Evolutionary conservation across 441 rosid genomes (phyloP).

Genomic region (Corymbia citriodora): DNA sequence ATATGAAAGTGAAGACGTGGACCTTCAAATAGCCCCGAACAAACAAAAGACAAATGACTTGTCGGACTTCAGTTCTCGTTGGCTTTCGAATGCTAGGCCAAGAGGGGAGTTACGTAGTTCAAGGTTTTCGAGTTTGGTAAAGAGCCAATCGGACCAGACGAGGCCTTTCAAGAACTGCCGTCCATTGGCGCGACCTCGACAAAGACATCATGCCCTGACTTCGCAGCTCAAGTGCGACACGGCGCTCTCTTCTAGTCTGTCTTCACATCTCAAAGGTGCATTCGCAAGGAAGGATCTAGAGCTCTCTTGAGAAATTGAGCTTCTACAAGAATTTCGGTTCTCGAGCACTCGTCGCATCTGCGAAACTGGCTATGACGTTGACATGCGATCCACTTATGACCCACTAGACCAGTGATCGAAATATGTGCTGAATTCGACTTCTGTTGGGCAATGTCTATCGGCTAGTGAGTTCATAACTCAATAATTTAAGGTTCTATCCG

Average conservation of each 20-base stretch:
- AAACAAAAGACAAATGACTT: neutral
- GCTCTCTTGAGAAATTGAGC: neutral
- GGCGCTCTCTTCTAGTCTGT: neutral
- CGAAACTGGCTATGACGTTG: neutral
- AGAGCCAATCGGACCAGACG: neutral
- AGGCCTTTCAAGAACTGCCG: neutral
- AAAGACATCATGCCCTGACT: neutral
- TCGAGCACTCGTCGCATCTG: neutral
- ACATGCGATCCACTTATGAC: neutral
- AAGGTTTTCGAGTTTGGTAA: neutral
- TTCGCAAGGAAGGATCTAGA: neutral
- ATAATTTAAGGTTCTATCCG: neutral
- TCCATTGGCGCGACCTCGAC: neutral
- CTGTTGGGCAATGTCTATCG: neutral
- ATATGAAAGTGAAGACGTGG: neutral
- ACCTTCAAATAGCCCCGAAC: neutral
- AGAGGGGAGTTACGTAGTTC: neutral
- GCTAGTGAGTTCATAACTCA: neutral
- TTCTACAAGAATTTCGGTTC: neutral
- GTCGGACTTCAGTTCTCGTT: neutral
- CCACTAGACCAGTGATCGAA: neutral
- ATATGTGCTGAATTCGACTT: neutral
- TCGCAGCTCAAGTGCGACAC: neutral
- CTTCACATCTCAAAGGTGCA: neutral
- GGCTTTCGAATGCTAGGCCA: neutral